Evolutionary conservation across 768 basidiomycete species (phyloP), one percentile per base, ranked within the genome.

Genomic region (Russula earlei): DNA sequence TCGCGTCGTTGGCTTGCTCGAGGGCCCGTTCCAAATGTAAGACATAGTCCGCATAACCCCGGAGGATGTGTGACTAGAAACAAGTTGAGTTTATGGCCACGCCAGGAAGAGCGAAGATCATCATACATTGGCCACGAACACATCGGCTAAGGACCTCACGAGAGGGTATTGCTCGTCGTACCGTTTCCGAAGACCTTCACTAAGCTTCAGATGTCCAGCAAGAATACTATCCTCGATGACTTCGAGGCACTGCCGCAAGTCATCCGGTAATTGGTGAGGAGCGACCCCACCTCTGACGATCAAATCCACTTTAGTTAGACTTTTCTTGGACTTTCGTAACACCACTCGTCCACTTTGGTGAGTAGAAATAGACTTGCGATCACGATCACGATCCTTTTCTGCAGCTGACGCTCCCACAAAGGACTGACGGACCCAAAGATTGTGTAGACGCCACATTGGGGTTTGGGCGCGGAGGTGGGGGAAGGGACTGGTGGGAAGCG

Each of bases 91-190:
- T 65, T 17, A 67, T 29, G 49, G 55, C 52, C 12, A 50, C 51
- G 22, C 31, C 44, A 52, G 15, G 42, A 5, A 15, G 47, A 3
- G 48, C 58, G 29, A 29, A 59, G 48, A 45, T 24, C 59, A 49
- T 19, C 87, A 71, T 67, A 95, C 93, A 72, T 91, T 91, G 10
- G 85, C 81, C 22, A 93, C 88, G 70, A 97, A 97, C n/a, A 97
- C 91, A 64, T 97, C 94, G 52, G 94, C 93, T 37, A 97, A 77
- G 27, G 85, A 88, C 50, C 94, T 78, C 34, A 97, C 94, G 34
- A 97, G 77, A 14, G 94, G 94, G 66, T 88, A 98, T 62, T 97
- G 94, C 63, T 96, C 91, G 53, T 95, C 92, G 61, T 97, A 98
- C 40, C 93, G 78, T 71, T 89, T 93, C 66, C 80, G 81, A 63